phyloP scores from a whole-genome alignment of 257 asterid genomes.

The Misopates orontium region DNA sequence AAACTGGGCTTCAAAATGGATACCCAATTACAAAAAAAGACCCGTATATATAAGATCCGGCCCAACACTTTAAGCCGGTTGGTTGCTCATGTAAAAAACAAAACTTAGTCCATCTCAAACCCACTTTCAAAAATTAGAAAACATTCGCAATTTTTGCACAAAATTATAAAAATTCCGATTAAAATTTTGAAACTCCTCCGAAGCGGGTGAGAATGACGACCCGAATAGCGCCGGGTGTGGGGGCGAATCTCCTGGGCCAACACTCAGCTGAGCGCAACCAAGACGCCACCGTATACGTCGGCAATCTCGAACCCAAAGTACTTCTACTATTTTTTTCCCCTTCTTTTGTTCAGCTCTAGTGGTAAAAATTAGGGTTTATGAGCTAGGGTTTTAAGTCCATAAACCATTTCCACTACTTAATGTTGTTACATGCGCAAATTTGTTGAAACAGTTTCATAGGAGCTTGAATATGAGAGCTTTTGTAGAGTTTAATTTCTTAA shows the following conservation, averaged over 20 bases:
- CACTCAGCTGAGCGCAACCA: conserved; percentile 98
- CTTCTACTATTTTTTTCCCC: background rate
- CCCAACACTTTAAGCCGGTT: no score
- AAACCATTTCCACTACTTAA: no score
- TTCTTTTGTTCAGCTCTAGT: background rate
- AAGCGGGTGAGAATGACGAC: conserved; percentile 53
- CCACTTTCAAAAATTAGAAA: no score
- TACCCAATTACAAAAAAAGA: no score
- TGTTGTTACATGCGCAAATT: background rate
- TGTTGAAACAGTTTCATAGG: background rate
- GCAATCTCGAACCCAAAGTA: conserved; percentile 85
- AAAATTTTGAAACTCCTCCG: no score
- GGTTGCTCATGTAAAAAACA: no score
- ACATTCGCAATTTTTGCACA: no score
- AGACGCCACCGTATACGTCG: conserved; percentile 94
- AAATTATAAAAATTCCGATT: no score
- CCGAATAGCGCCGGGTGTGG: conserved; percentile 93
- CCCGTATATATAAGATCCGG: no score
- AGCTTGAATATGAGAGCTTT: conserved; percentile 5
- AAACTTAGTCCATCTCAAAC: no score
- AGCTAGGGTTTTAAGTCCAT: conserved; percentile 20
- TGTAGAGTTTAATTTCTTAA: conserved; percentile 1
- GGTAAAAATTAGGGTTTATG: conserved; percentile 26
- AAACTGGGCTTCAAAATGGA: no score
- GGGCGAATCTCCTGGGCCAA: conserved; percentile 93